These are phyloP conservation scores for Sporisorium exsertum DNA, from an alignment of 1,284 basidiomycete genomes.

Conservation along the genomic window DNA sequence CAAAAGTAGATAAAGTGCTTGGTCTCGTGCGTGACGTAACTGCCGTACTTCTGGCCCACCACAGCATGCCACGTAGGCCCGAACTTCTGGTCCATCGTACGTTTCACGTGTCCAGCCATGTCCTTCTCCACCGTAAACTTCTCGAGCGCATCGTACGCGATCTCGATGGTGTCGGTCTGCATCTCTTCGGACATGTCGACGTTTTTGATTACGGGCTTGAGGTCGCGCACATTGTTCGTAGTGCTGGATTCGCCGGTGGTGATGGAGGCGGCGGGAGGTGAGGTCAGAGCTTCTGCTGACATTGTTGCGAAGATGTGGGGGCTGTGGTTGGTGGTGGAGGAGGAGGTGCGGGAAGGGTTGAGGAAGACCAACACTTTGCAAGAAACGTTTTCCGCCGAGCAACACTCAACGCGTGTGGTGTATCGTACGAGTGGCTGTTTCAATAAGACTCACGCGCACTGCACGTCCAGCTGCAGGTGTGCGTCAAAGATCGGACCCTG, in stretches of 20 bases:
- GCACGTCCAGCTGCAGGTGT: background rate
- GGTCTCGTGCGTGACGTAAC: slow-evolving; percentile 86
- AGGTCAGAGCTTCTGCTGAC: slow-evolving; percentile 20
- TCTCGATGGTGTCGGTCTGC: slow-evolving; percentile 91
- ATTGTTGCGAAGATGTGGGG: slow-evolving; percentile 6
- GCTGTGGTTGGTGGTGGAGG: background rate
- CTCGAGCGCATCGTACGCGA: slow-evolving; percentile 84
- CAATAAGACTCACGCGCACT: no score
- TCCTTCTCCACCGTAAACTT: slow-evolving; percentile 94
- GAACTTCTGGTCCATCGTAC: slow-evolving; percentile 91
- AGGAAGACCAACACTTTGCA: slow-evolving; percentile 24
- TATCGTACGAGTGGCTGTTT: background rate
- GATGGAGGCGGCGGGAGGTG: slow-evolving; percentile 11
- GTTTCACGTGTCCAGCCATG: slow-evolving; percentile 96
- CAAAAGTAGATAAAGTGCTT: slow-evolving; percentile 69
- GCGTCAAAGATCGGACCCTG: background rate
- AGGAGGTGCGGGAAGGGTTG: background rate
- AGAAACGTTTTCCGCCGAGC: background rate
- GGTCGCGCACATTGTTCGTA: slow-evolving; percentile 17
- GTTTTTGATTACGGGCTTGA: slow-evolving; percentile 87
- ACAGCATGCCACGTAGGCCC: slow-evolving; percentile 97
- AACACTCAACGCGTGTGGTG: background rate
- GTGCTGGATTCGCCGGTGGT: background rate
- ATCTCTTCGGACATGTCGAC: slow-evolving; percentile 97
- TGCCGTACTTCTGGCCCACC: slow-evolving; percentile 90